Conservation (phyloP, 1,284 basidiomycete species). For the Tilletia caries region DNA sequence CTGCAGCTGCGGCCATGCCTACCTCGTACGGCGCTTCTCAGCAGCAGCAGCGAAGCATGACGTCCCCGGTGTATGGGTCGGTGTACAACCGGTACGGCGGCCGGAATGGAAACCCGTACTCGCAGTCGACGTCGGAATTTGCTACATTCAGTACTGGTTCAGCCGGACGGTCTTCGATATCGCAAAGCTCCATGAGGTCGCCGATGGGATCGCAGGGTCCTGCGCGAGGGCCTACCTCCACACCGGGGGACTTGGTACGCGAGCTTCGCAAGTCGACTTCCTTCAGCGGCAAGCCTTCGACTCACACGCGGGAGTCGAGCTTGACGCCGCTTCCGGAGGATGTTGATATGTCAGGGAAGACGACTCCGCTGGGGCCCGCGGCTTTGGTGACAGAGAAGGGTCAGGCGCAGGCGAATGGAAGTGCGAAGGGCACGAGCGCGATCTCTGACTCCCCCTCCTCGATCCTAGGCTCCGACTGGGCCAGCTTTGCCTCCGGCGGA, state of each 20-base stretch:
- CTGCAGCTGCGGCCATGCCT: neutral
- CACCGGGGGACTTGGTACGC: too few relatives aligned
- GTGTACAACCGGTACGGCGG: conserved; percentile 19
- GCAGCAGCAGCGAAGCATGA: conserved; percentile 23
- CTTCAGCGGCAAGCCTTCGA: neutral
- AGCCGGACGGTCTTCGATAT: neutral
- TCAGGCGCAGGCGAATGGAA: too few relatives aligned
- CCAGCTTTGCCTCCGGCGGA: neutral
- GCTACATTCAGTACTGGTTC: neutral
- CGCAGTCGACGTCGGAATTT: conserved; percentile 3
- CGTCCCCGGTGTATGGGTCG: conserved; percentile 17
- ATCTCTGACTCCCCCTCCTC: neutral
- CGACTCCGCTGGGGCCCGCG: too few relatives aligned
- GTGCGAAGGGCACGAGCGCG: neutral
- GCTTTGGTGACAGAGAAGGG: too few relatives aligned
- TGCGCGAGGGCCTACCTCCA: too few relatives aligned
- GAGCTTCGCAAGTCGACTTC: conserved; percentile 1
- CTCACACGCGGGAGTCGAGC: conserved; percentile 6
- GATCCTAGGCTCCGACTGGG: neutral
- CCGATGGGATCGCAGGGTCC: too few relatives aligned
- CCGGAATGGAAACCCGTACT: neutral
- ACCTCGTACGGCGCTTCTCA: conserved; percentile 4
- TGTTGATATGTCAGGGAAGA: neutral
- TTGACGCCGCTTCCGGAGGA: conserved; percentile 3
- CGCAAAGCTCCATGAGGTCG: neutral